Percentiles rank a stretch among this genome's conserved stretches.
Conservation (phyloP, 2,329 filamentous ascomycete genomes). For the Claviceps quebecensis region DNA sequence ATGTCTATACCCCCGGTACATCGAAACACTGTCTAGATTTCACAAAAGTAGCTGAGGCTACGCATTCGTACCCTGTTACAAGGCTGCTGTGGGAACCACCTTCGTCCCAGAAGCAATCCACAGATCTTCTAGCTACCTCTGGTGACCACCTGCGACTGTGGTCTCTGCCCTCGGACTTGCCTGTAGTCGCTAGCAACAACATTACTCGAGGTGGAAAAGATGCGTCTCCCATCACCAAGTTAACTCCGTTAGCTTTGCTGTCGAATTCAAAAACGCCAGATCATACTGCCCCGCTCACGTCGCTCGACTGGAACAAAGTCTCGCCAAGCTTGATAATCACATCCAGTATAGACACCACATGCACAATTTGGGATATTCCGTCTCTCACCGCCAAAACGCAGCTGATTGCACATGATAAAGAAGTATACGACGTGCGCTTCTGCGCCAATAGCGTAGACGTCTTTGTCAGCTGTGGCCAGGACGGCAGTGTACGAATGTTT, state of each 20-base stretch:
- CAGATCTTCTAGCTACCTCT: conserved; percentile 85
- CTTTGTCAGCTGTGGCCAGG: conserved; percentile 93
- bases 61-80: conserved; percentile 94
- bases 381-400: conserved; percentile 96
- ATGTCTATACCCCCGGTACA: conserved; percentile 54
- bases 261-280: conserved; percentile 98
- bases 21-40: conserved; percentile 75
- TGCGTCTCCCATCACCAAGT: conserved; percentile 52
- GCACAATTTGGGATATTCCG: conserved; percentile 98
- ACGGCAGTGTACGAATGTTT: conserved; percentile 98
- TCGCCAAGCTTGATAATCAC: conserved; percentile 97
- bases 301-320: conserved; percentile 94
- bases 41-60: conserved; percentile 86
- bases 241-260: conserved; percentile 81
- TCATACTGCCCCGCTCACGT: conserved; percentile 91
- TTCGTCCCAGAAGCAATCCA: conserved; percentile 87
- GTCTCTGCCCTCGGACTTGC: conserved; percentile 68
- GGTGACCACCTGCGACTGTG: conserved; percentile 88
- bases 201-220: conserved; percentile 46
- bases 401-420: conserved; percentile 95
- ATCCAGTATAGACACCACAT: conserved; percentile 96
- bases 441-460: conserved; percentile 98
- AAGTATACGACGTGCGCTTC: conserved; percentile 96
- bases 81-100: conserved; percentile 92
- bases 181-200: conserved; percentile 46